Base-by-base conservation (phyloP, 2,329 filamentous ascomycete species). In the Trichoderma koningii region DNA sequence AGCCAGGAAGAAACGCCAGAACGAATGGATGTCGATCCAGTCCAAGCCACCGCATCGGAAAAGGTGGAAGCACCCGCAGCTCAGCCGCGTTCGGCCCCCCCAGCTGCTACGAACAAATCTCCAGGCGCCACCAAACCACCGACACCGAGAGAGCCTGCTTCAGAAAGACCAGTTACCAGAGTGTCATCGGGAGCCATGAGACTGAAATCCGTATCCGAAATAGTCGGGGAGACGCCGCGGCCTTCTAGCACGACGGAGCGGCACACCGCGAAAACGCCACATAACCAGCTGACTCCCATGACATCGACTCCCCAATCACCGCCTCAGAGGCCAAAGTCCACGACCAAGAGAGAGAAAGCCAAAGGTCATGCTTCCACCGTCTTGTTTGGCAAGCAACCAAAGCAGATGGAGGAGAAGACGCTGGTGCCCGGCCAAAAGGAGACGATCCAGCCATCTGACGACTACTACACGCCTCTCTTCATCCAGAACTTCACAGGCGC, bases 161-260 rank as follows among this genome's bases (percentile, higher is more conserved):
- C 69, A 4, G 77, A 80, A 69, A 82, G 87, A 34, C 89, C 89
- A 78, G 89, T 87, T 12, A 91, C 88, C 1, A 79, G 89, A 69
- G 87, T 90, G 23, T 87, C 87, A 3, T 90, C 89, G 10, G 89
- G 88, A 48, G 86, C 87, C 3, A 86, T 91, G 70, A 82, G 86
- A 67, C 86, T 89, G 60, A 92, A 91, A 72, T 90, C 89, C 5
- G 87, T 91, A 5, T 89, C 86, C 19, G 89, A 92, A 73, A 90
- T 91, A 48, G 79, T 91, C 6, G 87, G 86, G 60, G 87, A 86
- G 66, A 82, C 81, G 19, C 81, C 85, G 47, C 77, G 72, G 45
- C 72, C 73, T 38, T 66, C 69, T 3, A 71, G 69, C 72, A 48
- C 48, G 70, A 74, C 73, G 7, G 80, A 82, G 17, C 77, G 74